These are phyloP conservation scores for Trichoderma brevicompactum DNA, from an alignment of 2,329 filamentous ascomycete species.

Conservation along the genomic window DNA sequence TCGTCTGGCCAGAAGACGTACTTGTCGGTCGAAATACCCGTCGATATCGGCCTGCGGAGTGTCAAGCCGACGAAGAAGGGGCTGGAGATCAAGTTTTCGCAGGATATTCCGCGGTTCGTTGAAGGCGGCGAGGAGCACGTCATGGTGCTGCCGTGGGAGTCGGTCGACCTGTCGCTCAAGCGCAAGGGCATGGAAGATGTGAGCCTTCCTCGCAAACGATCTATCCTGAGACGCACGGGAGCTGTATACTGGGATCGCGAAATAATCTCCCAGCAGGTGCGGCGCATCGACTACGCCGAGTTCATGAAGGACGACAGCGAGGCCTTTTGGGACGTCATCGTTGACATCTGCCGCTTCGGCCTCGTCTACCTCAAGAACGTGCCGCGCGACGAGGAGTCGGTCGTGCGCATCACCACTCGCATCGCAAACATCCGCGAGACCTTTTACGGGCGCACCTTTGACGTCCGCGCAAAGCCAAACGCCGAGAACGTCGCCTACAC, in stretches of 20 bases:
- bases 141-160: slow-evolving; percentile 42
- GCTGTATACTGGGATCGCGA: slow-evolving; percentile 49
- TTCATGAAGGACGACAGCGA: slow-evolving; percentile 67
- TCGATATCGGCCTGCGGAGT: slow-evolving; percentile 39
- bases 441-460: slow-evolving; percentile 90
- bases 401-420: slow-evolving; percentile 69
- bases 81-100: slow-evolving; percentile 64
- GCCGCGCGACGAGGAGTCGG: slow-evolving; percentile 67
- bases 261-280: slow-evolving; percentile 48
- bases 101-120: slow-evolving; percentile 46
- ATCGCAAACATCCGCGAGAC: slow-evolving; percentile 83
- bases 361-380: slow-evolving; percentile 78
- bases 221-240: slow-evolving; percentile 41
- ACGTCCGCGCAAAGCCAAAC: slow-evolving; percentile 79
- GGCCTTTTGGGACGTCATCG: slow-evolving; percentile 63
- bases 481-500: slow-evolving; percentile 96
- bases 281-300: slow-evolving; percentile 68
- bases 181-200: slow-evolving; percentile 33
- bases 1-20: slow-evolving; percentile 65
- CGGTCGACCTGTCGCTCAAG: slow-evolving; percentile 43
- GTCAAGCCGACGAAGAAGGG: slow-evolving; percentile 43
- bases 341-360: slow-evolving; percentile 67
- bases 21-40: slow-evolving; percentile 48
- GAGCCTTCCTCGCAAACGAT: slow-evolving; percentile 35
- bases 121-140: slow-evolving; percentile 39